Base-by-base conservation (phyloP, 495 filamentous ascomycete genomes). In the Penicillium desertorum region DNA sequence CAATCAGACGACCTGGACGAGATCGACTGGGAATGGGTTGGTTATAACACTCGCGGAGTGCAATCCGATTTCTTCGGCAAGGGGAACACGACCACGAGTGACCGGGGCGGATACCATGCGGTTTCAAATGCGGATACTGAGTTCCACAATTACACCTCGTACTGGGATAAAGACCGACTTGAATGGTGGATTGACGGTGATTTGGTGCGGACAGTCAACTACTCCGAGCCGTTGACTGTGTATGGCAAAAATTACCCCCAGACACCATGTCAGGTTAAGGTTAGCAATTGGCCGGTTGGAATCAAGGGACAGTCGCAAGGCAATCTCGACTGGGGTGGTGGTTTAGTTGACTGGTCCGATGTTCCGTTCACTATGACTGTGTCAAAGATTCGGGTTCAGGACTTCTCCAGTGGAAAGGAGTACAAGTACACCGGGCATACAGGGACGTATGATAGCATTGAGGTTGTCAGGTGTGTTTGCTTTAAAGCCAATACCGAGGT, bases 41-140 rank as follows among this genome's bases (percentile, higher is more conserved):
- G 79, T 42, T 75, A 65, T 10, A 71, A 78, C 45, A 67, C 74
- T 42, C 79, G 64, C 54, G 73, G 82, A 50, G 86, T 92, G 4
- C 88, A 95, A 72, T 87, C 83, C 55, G 92, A 96, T 68, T 96
- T 91, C 73, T 96, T 94, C 66, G 87, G 88, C 68, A 91, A 94
- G 71, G 91, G 89, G 7, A 83, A 88, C 46, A 90, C 88, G 0
- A 76, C 79, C 3, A 81, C 80, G 5, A 92, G 89, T 69, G 82
- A 92, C 70, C 88, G 89, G 37, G 63, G 63, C 23, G 63, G 54
- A 20, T 41, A 36, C 53, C 77, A 82, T 57, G 55, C 64, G 2
- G 78, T 82, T 30, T 71, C 74, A 9, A 83, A 85, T 62, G 83
- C 89, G 27, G 76, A 71, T n/a, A 67, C 76, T 8, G 68, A 76